phyloP scores from a whole-genome alignment of 192 early-diverging fungal genomes.

The Spinellus fusiger region DNA sequence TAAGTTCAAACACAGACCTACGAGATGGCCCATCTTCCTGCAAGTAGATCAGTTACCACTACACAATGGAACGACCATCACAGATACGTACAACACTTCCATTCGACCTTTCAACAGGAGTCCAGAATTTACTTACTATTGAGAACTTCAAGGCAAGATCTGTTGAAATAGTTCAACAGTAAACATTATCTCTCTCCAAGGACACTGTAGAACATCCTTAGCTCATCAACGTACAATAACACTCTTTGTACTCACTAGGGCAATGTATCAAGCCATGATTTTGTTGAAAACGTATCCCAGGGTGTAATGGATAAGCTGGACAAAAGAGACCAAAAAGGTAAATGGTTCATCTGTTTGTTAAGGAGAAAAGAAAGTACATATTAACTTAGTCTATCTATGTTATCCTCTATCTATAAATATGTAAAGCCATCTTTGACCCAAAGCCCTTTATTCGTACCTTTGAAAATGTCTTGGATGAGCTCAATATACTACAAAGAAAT shows the following conservation, averaged over 20 bases:
- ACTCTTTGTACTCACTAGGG: conserved; percentile 27
- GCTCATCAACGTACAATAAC: neutral
- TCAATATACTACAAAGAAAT: conserved; percentile 66
- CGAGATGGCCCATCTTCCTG: neutral
- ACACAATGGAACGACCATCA: neutral
- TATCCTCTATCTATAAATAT: neutral
- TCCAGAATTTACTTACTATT: conserved; percentile 34
- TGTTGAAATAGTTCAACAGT: neutral
- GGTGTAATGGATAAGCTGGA: neutral
- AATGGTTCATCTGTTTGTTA: neutral
- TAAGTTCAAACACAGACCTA: neutral
- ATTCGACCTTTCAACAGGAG: conserved; percentile 38
- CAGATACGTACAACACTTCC: conserved; percentile 27
- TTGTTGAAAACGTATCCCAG: conserved; percentile 36
- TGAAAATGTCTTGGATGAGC: conserved; percentile 79
- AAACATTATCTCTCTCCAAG: neutral
- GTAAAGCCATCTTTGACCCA: conserved; percentile 62
- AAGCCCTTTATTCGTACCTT: conserved; percentile 90
- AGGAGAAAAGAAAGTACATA: neutral
- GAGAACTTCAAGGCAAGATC: conserved; percentile 41
- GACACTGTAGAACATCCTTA: neutral
- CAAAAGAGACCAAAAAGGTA: conserved; percentile 1
- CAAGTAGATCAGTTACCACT: neutral
- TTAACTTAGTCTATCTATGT: neutral
- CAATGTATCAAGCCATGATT: conserved; percentile 47